Evolutionary conservation across 257 asterid species (phyloP).

Genomic region (Cinchona pubescens): DNA sequence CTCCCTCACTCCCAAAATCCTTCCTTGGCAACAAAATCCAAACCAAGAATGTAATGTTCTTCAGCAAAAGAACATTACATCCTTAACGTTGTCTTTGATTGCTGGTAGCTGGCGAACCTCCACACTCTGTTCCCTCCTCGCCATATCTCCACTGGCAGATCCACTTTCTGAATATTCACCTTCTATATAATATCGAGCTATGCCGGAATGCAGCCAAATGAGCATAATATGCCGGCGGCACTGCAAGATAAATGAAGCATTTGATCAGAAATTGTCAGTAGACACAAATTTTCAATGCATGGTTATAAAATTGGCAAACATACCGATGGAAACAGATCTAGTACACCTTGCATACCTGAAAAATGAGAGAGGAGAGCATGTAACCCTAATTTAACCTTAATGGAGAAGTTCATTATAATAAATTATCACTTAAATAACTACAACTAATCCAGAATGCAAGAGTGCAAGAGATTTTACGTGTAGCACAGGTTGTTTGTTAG

Average conservation of each 20-base stretch:
- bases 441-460: background rate
- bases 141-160: constrained; percentile 32
- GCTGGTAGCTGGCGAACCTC: constrained; percentile 39
- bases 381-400: background rate
- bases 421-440: background rate
- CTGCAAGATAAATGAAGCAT: constrained; percentile 31
- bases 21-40: background rate
- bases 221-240: constrained; percentile 86
- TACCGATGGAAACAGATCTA: constrained; percentile 69
- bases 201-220: constrained; percentile 77
- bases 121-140: constrained; percentile 32
- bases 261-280: background rate
- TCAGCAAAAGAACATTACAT: constrained; percentile 76
- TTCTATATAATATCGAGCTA: constrained; percentile 68
- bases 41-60: background rate
- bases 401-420: background rate
- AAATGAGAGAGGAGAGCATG: background rate
- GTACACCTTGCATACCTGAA: constrained; percentile 77
- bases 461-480: constrained; percentile 41
- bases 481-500: constrained; percentile 68
- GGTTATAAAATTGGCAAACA: constrained; percentile 6
- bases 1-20: no score
- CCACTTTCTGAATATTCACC: constrained; percentile 40
- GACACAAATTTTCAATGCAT: background rate
- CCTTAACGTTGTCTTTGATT: constrained; percentile 47